Evolutionary conservation across 352 stramenopile species (phyloP), one percentile per base, ranked within the genome.

Genomic region (Phytophthora pisi): DNA sequence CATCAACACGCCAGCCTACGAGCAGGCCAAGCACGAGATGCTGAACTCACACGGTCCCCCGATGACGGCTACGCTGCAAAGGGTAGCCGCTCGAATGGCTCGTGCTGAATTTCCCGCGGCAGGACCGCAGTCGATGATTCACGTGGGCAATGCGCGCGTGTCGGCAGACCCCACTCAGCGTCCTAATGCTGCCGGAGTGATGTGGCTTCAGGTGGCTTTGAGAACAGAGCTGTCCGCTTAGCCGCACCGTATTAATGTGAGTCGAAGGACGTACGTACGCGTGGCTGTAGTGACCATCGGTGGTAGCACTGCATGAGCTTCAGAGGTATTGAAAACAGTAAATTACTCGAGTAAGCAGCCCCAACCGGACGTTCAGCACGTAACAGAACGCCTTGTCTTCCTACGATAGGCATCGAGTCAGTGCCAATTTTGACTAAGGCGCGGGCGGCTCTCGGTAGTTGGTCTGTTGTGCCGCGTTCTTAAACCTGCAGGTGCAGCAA

Each of bases 401-500:
- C 28, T 34, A 9, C 28, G 28, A 6, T 34, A 42, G 36, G 34
- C 15, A 42, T 42, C 36, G 36, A 42, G 36, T 42, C 28, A 7
- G 28, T 7, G 16, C 11, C 36, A 8, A 4, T 23, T 23, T 6
- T 43, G 5, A 13, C 36, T 13, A 43, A n/a, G 10, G 18, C 40
- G n/a, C n/a, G 1, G 40, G 7, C n/a, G 40, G 5, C 11, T 47
- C 15, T 47, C 40, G 40, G n/a, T 47, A 47, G 40, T 47, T 47
- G 2, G n/a, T 47, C 40, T 47, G 40, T n/a, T 47, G 40, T 3
- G 78, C 60, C 15, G 76, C 78, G 52, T 76, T 86, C 53, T 82
- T 82, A 55, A 86, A 86, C 28, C 78, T 86, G 61, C n/a, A 56
- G 9, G 24, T 43, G 26, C 11, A 42, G 45, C 36, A 36, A 6